Evolutionary conservation across 768 basidiomycete genomes (phyloP).

Genomic region (Termitomyces sp.): DNA sequence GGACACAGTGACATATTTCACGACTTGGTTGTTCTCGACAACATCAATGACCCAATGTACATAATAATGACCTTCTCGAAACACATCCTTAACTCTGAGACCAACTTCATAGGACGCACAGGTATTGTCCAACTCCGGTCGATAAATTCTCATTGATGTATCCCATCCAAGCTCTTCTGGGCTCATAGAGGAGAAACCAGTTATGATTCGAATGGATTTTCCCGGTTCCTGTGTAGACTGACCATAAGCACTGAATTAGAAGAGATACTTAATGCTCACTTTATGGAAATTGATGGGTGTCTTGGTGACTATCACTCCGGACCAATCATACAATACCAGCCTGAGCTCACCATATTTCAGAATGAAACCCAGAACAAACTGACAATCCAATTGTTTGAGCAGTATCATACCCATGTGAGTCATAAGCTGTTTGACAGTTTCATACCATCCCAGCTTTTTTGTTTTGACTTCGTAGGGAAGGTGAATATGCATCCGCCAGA

Average conservation of each 20-base stretch:
- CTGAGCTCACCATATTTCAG: slow-evolving; percentile 1
- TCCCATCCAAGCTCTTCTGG: not conserved
- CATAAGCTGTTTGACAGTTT: not conserved
- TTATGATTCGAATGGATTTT: not conserved
- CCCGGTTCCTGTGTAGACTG: not conserved
- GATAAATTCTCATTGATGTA: not conserved
- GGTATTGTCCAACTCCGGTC: not conserved
- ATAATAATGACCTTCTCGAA: not conserved
- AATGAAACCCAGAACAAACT: slow-evolving; percentile 1
- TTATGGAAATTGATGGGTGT: slow-evolving; percentile 3
- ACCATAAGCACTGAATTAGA: not conserved
- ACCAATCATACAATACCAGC: slow-evolving; percentile 1
- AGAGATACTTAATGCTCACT: not conserved
- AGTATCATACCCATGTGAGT: slow-evolving; percentile 3
- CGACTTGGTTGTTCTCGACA: not conserved
- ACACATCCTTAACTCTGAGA: not conserved
- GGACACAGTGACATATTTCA: not conserved
- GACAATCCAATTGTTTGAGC: slow-evolving; percentile 7
- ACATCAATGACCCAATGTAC: not conserved
- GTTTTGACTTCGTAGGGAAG: not conserved
- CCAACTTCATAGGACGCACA: not conserved
- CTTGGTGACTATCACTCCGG: not conserved
- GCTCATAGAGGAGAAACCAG: not conserved
- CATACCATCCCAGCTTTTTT: not conserved
- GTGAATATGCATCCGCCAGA: not conserved